Conservation (phyloP, 768 basidiomycete species). For the Suillus bovinus region DNA sequence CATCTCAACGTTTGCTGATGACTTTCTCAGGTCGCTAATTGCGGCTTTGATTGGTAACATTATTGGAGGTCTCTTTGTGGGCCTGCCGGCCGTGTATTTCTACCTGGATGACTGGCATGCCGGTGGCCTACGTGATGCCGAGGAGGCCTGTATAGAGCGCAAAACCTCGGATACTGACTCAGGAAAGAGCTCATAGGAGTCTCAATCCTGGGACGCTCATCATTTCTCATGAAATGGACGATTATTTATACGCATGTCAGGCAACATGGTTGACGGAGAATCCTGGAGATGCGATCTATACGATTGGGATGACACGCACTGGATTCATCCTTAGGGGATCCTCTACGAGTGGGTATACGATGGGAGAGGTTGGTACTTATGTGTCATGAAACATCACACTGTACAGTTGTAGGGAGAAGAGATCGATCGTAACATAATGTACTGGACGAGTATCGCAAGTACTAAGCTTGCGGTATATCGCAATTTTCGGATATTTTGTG, state of each 20-base stretch:
- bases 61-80: conserved; percentile 64
- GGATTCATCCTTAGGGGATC: background rate
- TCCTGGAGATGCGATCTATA: background rate
- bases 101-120: conserved; percentile 53
- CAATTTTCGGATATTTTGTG: background rate
- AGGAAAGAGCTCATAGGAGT: conserved; percentile 5
- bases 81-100: conserved; percentile 63
- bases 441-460: background rate
- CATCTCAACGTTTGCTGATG: background rate
- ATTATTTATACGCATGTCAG: background rate
- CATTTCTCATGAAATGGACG: background rate
- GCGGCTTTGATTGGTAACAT: conserved; percentile 68
- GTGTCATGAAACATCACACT: background rate
- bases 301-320: background rate
- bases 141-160: conserved; percentile 31
- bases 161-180: conserved; percentile 16
- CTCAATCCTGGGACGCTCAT: background rate
- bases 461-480: background rate
- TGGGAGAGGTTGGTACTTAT: background rate
- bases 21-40: conserved; percentile 52
- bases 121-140: conserved; percentile 40
- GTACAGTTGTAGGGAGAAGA: background rate
- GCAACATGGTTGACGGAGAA: background rate
- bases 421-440: background rate
- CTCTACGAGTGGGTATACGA: background rate